A percentile compares a stretch with the other conserved stretches of the same genome.
Conservation (phyloP, 176 grass and related monocot genomes). For the Saccharum officinarum region DNA sequence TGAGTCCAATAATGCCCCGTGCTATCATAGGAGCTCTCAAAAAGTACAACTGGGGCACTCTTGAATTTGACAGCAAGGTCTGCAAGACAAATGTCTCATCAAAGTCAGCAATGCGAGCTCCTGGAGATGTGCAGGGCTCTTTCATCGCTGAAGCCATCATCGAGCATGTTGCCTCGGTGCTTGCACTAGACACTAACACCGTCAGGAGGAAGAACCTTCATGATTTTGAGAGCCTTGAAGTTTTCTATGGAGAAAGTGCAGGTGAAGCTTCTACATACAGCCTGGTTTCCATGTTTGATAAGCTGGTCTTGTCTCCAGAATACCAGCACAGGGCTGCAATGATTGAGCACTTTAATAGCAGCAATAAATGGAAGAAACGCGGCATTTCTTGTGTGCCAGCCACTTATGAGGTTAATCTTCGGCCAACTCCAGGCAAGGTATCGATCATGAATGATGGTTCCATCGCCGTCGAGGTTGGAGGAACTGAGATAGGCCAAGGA, state of each 20-base stretch:
- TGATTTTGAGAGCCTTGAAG: slow-evolving; percentile 51
- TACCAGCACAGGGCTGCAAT: slow-evolving; percentile 43
- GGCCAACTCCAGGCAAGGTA: slow-evolving; percentile 61
- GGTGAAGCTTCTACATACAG: slow-evolving; percentile 67
- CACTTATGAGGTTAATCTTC: slow-evolving; percentile 38
- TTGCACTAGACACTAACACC: slow-evolving; percentile 50
- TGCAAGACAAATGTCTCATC: slow-evolving; percentile 82
- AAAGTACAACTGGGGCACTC: slow-evolving; percentile 84
- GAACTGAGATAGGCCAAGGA: slow-evolving; percentile 85
- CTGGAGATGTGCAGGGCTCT: slow-evolving; percentile 84
- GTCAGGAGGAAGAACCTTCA: slow-evolving; percentile 84
- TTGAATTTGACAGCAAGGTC: slow-evolving; percentile 63
- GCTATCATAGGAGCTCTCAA: slow-evolving; percentile 47
- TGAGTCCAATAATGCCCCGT: background rate
- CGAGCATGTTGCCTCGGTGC: slow-evolving; percentile 70
- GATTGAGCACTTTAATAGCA: slow-evolving; percentile 51
- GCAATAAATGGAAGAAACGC: slow-evolving; percentile 76
- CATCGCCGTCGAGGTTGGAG: slow-evolving; percentile 80
- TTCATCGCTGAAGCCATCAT: slow-evolving; percentile 92
- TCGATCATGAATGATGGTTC: slow-evolving; percentile 93
- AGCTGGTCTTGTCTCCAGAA: slow-evolving; percentile 54
- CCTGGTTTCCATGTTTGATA: slow-evolving; percentile 65
- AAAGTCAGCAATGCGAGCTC: slow-evolving; percentile 69
- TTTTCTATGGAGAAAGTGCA: slow-evolving; percentile 40
- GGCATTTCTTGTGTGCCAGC: slow-evolving; percentile 82